Evolutionary conservation across 2,329 filamentous ascomycete genomes (phyloP), one percentile per base, ranked within the genome.

Genomic region (Nemania sp.): DNA sequence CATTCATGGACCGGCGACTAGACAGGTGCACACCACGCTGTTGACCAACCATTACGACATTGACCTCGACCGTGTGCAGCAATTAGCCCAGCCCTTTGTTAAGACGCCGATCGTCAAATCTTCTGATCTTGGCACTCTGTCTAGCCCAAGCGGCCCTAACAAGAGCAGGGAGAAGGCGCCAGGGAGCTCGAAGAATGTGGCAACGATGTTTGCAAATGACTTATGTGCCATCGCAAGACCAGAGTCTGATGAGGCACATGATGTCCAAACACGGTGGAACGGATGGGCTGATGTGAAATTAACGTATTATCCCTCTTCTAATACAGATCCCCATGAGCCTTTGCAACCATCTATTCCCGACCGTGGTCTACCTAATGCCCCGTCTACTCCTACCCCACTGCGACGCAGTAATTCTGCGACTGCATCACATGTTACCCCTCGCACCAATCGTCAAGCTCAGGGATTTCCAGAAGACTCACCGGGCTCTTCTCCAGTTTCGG

Each of bases 41-140:
- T 78, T 97, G 45, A 83, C 86, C 20, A 92, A 91, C 59, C 94
- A 99, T 72, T 99, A 89, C 72, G 86, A 88, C 63, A 86, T 89
- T 62, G 82, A 86, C 57, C 76, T 89, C 5, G 91, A 97, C 58
- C 88, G 89, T 62, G 83, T 99, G 47, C 88, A 92, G 61, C 90
- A 90, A 71, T 78, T 99, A 48, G 87, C 93, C 5, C 76, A 86
- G 53, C 90, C 93, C 6, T 96, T 97, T 67, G 78, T 86, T 40
- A 95, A 91, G 73, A 89, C 84, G 1, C 78, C 81, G 1, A 77
- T 83, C 22, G 67, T 77, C 33, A 82, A 77, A 55, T 67, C 80
- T 24, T 69, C 77, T 3, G 83, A 82, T 36, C 69, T 80, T 14
- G 66, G 73, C 5, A 73, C 80, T 5, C 72, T 81, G n/a, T 68